Evolutionary conservation across 1,284 basidiomycete species (phyloP), one percentile per base, ranked within the genome.

Genomic region (Microbotryum saponariae): DNA sequence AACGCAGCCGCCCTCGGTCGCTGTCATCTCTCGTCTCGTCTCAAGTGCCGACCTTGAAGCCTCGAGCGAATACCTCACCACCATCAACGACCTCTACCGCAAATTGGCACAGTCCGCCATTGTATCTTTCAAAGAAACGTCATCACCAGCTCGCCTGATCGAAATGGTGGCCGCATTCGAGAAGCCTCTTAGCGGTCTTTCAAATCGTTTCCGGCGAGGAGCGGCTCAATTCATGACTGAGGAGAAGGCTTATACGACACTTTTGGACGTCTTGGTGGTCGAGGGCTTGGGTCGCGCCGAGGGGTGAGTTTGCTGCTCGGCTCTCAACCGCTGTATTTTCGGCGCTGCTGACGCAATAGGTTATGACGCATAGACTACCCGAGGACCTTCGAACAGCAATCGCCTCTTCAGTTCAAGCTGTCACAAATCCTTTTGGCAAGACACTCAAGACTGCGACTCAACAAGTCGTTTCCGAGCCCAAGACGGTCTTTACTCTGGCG

Each of bases 241-340:
- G 37, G 64, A 63, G 50, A 57, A 56, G 42, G 63, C 65, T 1
- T 62, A 56, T 51, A 47, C 56, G n/a, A 23, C 55, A 8, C 33
- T 67, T 3, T 53, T 59, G 47, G 65, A 64, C 31, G 31, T 56
- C 1, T 45, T 64, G 6, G 55, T 64, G 6, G 55, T 51, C 5
- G 27, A 18, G 2, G 44, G 42, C 1, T 18, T 64, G 2, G 55
- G 53, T 18, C 51, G 51, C 8, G 6, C 44, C 18, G 12, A 48
- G 1, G 42, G 9, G 61, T 66, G 10, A 37, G 58, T 33, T 27
- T 4, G 3, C 21, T 31, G 14, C n/a, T 10, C 9, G n/a, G 23
- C n/a, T 23, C 3, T 5, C 9, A 8, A 9, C 3, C 48, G 48
- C 48, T n/a, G 21, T 29, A 12, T 50, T 50, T 50, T 23, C 3